phyloP scores from a whole-genome alignment of 163 green algal genomes.

The Scenedesmus sp. region DNA sequence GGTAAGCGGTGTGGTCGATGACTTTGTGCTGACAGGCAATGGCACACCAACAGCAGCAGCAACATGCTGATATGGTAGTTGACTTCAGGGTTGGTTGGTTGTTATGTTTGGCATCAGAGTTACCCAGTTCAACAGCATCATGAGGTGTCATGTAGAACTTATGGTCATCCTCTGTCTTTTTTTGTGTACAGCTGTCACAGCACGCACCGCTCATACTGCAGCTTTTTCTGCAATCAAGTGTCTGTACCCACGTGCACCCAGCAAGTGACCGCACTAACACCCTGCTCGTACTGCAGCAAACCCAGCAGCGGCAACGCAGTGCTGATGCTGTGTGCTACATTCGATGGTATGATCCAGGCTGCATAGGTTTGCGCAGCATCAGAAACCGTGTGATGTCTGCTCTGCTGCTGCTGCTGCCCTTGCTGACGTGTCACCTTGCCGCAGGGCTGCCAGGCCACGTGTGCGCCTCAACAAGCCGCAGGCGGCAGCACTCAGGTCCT shows the following conservation, averaged over 20 bases:
- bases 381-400: not conserved
- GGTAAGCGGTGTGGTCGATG: constrained; percentile 13
- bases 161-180: too few species aligned
- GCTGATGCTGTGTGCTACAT: not conserved
- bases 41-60: not conserved
- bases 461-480: constrained; percentile 52
- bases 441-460: constrained; percentile 41
- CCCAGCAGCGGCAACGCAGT: not conserved
- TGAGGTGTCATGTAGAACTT: too few species aligned
- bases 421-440: not conserved
- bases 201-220: too few species aligned
- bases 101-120: too few species aligned
- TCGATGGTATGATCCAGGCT: not conserved
- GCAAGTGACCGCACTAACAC: not conserved
- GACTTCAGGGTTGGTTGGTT: not conserved
- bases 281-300: not conserved
- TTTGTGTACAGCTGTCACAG: too few species aligned
- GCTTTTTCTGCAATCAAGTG: too few species aligned
- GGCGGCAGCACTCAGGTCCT: constrained; percentile 42
- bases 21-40: not conserved
- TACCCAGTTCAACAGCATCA: not conserved
- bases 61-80: not conserved
- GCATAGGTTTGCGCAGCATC: too few species aligned
- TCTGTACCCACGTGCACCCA: too few species aligned
- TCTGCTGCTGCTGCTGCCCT: not conserved